These are phyloP conservation scores for Eutrema salsugineum DNA, from an alignment of 441 rosid genomes.

Conservation along the genomic window DNA sequence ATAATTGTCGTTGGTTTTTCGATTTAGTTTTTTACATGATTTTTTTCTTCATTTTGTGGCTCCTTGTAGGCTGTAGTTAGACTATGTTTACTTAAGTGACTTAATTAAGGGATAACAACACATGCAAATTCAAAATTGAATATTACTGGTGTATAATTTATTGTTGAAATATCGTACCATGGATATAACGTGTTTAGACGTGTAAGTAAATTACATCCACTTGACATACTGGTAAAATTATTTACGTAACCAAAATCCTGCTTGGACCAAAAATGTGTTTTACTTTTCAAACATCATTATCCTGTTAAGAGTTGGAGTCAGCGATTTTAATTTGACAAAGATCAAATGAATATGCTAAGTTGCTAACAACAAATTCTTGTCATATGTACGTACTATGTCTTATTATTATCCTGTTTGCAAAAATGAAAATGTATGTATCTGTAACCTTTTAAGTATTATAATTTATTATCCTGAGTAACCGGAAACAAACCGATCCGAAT, in stretches of 20 bases:
- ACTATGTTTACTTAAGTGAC: neutral
- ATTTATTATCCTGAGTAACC: neutral
- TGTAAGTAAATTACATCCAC: constrained; percentile 6
- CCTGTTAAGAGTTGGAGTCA: constrained; percentile 5
- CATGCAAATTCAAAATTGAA: constrained; percentile 17
- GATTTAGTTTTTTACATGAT: neutral
- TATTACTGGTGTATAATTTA: neutral
- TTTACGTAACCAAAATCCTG: constrained; percentile 16
- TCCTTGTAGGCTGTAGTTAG: neutral
- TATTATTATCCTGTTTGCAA: neutral
- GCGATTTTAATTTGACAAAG: no score
- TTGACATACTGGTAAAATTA: neutral
- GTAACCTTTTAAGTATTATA: neutral
- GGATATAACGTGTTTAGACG: neutral
- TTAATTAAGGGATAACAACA: neutral
- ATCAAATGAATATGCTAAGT: no score
- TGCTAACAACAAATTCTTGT: no score
- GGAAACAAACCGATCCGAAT: neutral
- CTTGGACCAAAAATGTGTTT: constrained; percentile 4
- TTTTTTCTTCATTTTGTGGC: neutral
- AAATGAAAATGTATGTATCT: neutral
- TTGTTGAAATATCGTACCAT: constrained; percentile 5
- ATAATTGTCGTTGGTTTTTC: neutral
- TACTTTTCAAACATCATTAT: constrained; percentile 21
- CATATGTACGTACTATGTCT: no score